Percentiles rank a stretch among this genome's conserved stretches.
phyloP scores from a whole-genome alignment of 139 green algal genomes.

The Tetraselmis chui region DNA sequence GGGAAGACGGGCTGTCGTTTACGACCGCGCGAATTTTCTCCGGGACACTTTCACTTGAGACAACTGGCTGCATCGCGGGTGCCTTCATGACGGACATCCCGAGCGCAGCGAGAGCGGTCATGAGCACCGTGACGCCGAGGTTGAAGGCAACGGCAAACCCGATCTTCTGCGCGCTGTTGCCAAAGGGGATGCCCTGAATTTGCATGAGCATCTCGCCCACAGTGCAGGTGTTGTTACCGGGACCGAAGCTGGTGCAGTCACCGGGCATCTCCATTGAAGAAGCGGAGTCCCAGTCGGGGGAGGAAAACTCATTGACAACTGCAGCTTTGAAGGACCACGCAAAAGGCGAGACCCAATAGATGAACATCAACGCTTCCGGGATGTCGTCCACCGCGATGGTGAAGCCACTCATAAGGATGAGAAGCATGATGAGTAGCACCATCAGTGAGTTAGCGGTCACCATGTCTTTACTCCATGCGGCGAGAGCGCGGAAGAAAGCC shows the following conservation, averaged over 20 bases:
- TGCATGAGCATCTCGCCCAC: no score
- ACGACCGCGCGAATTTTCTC: no score
- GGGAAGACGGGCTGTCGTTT: no score
- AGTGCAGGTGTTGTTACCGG: no score
- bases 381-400: no score
- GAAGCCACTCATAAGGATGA: no score
- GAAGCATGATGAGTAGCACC: slow-evolving; percentile 54
- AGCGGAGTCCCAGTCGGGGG: slow-evolving; percentile 30
- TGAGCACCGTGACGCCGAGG: slow-evolving; percentile 23
- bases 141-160: slow-evolving; percentile 40
- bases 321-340: slow-evolving; percentile 45
- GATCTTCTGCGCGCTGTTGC: no score
- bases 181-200: no score
- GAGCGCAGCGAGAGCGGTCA: slow-evolving; percentile 20
- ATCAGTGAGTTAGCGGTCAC: slow-evolving; percentile 10
- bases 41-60: no score
- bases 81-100: slow-evolving; percentile 26
- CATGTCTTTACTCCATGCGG: no score
- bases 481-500: not conserved
- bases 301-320: slow-evolving; percentile 56
- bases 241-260: slow-evolving; percentile 34
- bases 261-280: slow-evolving; percentile 47
- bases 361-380: slow-evolving; percentile 36
- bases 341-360: slow-evolving; percentile 53
- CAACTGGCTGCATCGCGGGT: no score